A percentile compares a stretch with the other conserved stretches of the same genome.
Conservation (phyloP, 306 rosid genomes). For the Elaeagnus macrophylla region DNA sequence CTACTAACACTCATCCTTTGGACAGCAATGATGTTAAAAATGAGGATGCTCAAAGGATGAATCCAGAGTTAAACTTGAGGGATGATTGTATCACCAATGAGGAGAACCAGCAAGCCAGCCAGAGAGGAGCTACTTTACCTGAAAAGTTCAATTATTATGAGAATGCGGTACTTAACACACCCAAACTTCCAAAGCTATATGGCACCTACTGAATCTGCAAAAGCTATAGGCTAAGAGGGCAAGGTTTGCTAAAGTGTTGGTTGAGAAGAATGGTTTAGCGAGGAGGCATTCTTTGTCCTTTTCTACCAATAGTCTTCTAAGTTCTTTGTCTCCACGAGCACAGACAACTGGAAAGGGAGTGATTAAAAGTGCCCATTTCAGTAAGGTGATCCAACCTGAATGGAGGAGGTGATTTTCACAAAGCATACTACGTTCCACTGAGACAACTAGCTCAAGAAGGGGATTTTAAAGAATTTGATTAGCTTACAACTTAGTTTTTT, state of each 20-base stretch:
- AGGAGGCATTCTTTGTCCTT: conserved; percentile 30
- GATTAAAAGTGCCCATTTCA: conserved; percentile 21
- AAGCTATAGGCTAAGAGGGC: conserved; percentile 30
- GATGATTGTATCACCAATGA: conserved; percentile 10
- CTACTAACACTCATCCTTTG: conserved; percentile 10
- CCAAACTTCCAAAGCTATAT: conserved; percentile 31
- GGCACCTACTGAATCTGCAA: conserved; percentile 32
- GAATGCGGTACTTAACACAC: conserved; percentile 23
- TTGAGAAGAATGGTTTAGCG: conserved; percentile 20
- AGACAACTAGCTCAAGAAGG: conserved; percentile 1
- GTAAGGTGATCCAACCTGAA: conserved; percentile 30
- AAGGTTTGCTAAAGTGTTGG: conserved; percentile 17
- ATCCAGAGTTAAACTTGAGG: conserved; percentile 7
- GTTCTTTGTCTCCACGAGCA: conserved; percentile 26
- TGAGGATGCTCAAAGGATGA: conserved; percentile 16
- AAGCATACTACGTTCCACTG: not conserved
- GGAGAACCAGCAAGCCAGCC: conserved; percentile 12
- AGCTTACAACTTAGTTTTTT: conserved; percentile 7
- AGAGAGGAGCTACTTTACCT: conserved; percentile 32
- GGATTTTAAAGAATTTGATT: not conserved
- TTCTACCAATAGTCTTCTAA: conserved; percentile 26
- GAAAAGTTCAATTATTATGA: conserved; percentile 24
- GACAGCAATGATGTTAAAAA: conserved; percentile 9
- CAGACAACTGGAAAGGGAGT: conserved; percentile 20
- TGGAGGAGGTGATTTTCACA: conserved; percentile 27